phyloP scores from a whole-genome alignment of 108 stramenopile genomes.

The Cyclostephanos invisitatus region DNA sequence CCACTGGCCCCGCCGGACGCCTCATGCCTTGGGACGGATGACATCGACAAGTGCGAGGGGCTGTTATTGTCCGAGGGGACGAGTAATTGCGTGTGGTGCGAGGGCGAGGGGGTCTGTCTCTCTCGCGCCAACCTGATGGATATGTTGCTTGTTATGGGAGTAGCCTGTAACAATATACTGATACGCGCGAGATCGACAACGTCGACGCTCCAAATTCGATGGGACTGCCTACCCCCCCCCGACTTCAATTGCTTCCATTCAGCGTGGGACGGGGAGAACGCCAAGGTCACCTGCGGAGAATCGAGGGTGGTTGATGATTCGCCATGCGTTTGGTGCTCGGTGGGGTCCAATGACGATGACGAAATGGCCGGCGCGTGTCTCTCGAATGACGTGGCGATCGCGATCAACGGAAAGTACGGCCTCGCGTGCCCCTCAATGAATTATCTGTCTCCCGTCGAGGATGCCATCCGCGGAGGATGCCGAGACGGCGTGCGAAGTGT shows the following conservation, averaged over 20 bases:
- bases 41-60: neutral
- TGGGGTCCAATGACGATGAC: neutral
- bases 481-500: slow-evolving; percentile 30
- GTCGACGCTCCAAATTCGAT: neutral
- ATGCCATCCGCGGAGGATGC: slow-evolving; percentile 30
- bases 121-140: neutral
- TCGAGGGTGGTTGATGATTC: slow-evolving; percentile 30
- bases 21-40: neutral
- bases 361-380: slow-evolving; percentile 22
- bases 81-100: slow-evolving; percentile 1
- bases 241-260: slow-evolving; percentile 43
- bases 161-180: neutral
- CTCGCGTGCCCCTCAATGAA: slow-evolving; percentile 14
- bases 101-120: neutral
- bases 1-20: neutral
- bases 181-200: neutral
- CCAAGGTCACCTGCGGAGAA: slow-evolving; percentile 18
- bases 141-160: neutral
- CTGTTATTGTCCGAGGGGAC: neutral
- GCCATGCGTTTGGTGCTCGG: slow-evolving; percentile 38
- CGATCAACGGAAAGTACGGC: slow-evolving; percentile 21
- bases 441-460: slow-evolving; percentile 6
- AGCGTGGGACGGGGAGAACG: slow-evolving; percentile 23
- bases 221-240: slow-evolving; percentile 6
- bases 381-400: slow-evolving; percentile 12